phyloP scores from a whole-genome alignment of 179 eudicot species.

The Silene coronaria region DNA sequence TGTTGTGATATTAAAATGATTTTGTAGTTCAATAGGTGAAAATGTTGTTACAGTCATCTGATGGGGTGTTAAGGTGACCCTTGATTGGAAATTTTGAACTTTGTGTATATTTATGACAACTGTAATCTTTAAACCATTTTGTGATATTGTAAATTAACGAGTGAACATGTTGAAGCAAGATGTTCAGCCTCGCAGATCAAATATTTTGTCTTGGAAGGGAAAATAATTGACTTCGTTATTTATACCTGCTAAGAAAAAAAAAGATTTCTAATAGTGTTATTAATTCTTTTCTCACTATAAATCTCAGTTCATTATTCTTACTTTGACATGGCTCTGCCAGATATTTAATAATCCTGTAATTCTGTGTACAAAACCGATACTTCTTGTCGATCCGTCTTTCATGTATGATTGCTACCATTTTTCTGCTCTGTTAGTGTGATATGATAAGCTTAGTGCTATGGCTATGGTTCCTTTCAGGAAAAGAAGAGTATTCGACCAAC shows the following conservation, averaged over 20 bases:
- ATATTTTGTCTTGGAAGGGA: background rate
- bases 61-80: background rate
- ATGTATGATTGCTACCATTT: background rate
- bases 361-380: background rate
- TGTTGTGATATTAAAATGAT: background rate
- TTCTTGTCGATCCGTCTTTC: background rate
- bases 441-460: background rate
- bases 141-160: background rate
- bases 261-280: background rate
- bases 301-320: background rate
- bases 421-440: background rate
- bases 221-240: background rate
- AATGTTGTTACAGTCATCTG: background rate
- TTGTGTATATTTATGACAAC: background rate
- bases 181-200: background rate
- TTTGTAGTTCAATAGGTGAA: slow-evolving; percentile 1
- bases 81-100: background rate
- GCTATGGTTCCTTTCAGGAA: slow-evolving; percentile 49
- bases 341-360: background rate
- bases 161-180: background rate
- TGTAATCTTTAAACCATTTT: background rate
- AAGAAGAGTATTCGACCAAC: slow-evolving; percentile 86
- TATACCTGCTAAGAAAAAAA: background rate
- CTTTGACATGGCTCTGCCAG: background rate
- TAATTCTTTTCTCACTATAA: background rate